A percentile compares a stretch with the other conserved stretches of the same genome.
Conservation (phyloP, 2,329 filamentous ascomycete genomes). For the Paraphoma sp. region DNA sequence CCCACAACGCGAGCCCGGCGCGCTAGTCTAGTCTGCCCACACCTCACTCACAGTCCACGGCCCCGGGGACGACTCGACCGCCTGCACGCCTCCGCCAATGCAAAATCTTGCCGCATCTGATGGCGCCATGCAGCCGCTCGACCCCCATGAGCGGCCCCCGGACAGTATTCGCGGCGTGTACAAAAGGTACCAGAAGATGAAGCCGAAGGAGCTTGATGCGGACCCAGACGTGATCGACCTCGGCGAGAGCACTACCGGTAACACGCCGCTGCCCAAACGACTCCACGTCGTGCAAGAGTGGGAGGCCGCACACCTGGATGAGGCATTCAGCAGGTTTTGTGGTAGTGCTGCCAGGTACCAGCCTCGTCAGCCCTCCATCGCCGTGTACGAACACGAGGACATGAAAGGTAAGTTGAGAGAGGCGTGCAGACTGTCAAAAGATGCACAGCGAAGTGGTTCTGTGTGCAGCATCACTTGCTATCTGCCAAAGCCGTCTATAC, state of each 20-base stretch:
- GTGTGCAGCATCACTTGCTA: too few species aligned
- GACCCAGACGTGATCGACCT: slow-evolving; percentile 52
- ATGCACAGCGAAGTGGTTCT: too few species aligned
- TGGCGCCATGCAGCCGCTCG: slow-evolving; percentile 53
- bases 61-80: too few species aligned
- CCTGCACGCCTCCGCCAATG: too few species aligned
- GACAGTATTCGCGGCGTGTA: slow-evolving; percentile 72
- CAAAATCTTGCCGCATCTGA: background rate
- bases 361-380: slow-evolving; percentile 5
- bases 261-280: slow-evolving; percentile 10
- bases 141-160: slow-evolving; percentile 81
- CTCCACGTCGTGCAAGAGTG: slow-evolving; percentile 32
- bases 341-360: slow-evolving; percentile 13
- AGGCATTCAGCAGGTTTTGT: slow-evolving; percentile 30
- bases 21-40: background rate
- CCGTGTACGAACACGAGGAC: slow-evolving; percentile 68
- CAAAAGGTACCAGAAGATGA: slow-evolving; percentile 74
- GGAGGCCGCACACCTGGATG: slow-evolving; percentile 23
- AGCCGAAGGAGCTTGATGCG: slow-evolving; percentile 59
- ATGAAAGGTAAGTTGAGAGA: slow-evolving; percentile 66
- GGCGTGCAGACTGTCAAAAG: too few species aligned
- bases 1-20: slow-evolving; percentile 31
- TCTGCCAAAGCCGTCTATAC: too few species aligned
- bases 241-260: slow-evolving; percentile 29
- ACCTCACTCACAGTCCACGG: background rate